Evolutionary conservation across 1,284 basidiomycete genomes (phyloP), one percentile per base, ranked within the genome.

Genomic region (Ganoderma leucocontextum): DNA sequence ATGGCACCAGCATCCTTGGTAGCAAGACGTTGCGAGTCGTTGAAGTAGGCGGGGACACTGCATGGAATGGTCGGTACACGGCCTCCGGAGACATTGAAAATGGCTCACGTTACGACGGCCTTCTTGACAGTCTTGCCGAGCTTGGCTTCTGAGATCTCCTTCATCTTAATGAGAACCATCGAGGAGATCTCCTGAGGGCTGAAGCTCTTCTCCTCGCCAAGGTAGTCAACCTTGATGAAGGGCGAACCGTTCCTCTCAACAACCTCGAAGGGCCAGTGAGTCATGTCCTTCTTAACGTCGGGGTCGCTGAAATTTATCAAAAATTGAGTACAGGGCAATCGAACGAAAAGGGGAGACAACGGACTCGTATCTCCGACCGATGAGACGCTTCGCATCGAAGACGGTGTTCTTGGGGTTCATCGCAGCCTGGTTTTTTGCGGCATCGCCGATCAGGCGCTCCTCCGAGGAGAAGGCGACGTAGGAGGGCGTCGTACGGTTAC

Each of bases 151-250:
- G 97, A 96, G 75, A 96, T 98, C 85, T 99, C 97, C 90, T 97
- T 99, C 95, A 99, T 98, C 88, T 99, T 99, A 77, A 88, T 88
- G 77, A 99, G 91, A 76, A 99, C 97, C 97, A 99, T 99, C 74
- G 97, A 92, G 22, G 97, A 99, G 81, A 99, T 97, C 83, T 98
- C 96, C 83, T 98, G 96, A 67, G 96, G 96, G 75, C 92, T 95
- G 86, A 99, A 99, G 73, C 91, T 92, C 88, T 98, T 99, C 75
- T 95, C 93, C 79, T 98, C 96, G 72, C 90, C 90, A 76, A 95
- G 90, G 86, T 97, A 97, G 80, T 95, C 89, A 77, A 99, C 96
- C 85, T 95, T 91, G 86, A 99, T 98, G 83, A 96, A 84, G 63
- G 98, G 97, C 78, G 97, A 98, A 78, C 95, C 96, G 73, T 93